Conservation (phyloP, 352 stramenopile species). For the Phytophthora tentaculata region DNA sequence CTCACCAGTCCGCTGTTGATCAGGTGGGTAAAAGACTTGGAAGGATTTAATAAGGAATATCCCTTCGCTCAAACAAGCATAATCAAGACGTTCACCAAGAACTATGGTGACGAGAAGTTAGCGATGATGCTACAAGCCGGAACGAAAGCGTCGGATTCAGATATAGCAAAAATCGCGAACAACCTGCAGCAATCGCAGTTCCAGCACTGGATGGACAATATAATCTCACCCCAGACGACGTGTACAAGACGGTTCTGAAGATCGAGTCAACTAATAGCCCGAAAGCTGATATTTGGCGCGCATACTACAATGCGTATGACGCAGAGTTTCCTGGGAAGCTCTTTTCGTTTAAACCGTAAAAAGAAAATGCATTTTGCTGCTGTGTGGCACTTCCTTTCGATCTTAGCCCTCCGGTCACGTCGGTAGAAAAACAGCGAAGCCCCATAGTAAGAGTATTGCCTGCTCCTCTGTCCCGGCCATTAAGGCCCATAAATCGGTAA, state of each 20-base stretch:
- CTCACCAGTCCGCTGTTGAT: constrained; percentile 7
- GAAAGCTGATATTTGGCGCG: constrained; percentile 15
- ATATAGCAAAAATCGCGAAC: constrained; percentile 6
- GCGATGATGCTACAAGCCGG: constrained; percentile 13
- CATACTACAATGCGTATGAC: constrained; percentile 23
- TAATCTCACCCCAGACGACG: constrained; percentile 2
- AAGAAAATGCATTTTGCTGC: background rate
- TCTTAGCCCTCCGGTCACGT: constrained; percentile 21
- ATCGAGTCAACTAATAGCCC: background rate
- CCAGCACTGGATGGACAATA: constrained; percentile 14
- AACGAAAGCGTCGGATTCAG: background rate
- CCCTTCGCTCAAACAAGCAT: constrained; percentile 6
- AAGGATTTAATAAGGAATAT: constrained; percentile 11
- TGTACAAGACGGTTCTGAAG: constrained; percentile 20
- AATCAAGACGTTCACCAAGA: constrained; percentile 18
- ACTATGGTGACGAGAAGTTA: constrained; percentile 19
- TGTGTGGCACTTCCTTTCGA: too few species aligned
- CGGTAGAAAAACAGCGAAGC: constrained; percentile 45
- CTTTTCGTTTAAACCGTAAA: background rate
- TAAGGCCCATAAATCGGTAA: constrained; percentile 52
- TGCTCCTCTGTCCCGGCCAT: constrained; percentile 33
- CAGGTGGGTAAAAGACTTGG: constrained; percentile 14
- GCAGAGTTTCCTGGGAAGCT: background rate
- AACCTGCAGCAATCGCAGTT: constrained; percentile 20
- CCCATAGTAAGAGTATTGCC: constrained; percentile 40